Evolutionary conservation across 1,284 basidiomycete species (phyloP).

Genomic region (Cryptococcus wingfieldii): DNA sequence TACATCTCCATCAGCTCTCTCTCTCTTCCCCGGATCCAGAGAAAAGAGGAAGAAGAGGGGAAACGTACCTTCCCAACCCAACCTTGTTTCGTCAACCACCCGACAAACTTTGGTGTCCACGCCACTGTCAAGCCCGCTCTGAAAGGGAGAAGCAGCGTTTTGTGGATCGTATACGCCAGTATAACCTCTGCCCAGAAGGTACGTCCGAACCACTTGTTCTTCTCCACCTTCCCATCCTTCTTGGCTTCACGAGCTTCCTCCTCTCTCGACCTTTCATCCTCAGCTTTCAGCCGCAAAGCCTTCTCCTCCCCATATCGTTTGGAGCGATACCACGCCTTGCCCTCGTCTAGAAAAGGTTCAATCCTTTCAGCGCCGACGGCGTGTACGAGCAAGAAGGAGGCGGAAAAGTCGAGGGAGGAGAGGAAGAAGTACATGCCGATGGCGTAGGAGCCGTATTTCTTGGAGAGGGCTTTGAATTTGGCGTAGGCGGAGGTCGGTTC

Average conservation of each 20-base stretch:
- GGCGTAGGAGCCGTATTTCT: constrained; percentile 88
- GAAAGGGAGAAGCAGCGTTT: constrained; percentile 86
- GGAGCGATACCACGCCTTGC: constrained; percentile 51
- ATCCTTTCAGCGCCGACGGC: constrained; percentile 87
- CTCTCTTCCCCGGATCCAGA: no score
- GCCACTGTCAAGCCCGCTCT: constrained; percentile 84
- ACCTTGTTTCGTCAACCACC: constrained; percentile 67
- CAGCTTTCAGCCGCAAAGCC: constrained; percentile 14
- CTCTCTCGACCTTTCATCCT: constrained; percentile 13
- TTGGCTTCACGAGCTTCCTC: constrained; percentile 7
- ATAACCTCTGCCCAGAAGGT: constrained; percentile 80
- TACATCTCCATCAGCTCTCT: not conserved
- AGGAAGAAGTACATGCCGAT: constrained; percentile 76
- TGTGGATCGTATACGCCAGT: constrained; percentile 92
- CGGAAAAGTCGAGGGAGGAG: constrained; percentile 68
- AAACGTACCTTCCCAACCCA: constrained; percentile 55
- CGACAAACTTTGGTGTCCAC: constrained; percentile 77
- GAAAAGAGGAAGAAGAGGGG: not conserved
- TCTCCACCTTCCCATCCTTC: constrained; percentile 6
- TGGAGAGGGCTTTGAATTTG: constrained; percentile 78
- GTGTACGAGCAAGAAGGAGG: constrained; percentile 80
- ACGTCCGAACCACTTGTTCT: constrained; percentile 19
- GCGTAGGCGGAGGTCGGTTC: constrained; percentile 26
- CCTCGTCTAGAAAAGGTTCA: constrained; percentile 59
- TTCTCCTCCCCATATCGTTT: constrained; percentile 35